Percentiles rank a stretch among this genome's conserved stretches.
phyloP scores from a whole-genome alignment of 2,329 filamentous ascomycete genomes.

The Epichloe baconii region DNA sequence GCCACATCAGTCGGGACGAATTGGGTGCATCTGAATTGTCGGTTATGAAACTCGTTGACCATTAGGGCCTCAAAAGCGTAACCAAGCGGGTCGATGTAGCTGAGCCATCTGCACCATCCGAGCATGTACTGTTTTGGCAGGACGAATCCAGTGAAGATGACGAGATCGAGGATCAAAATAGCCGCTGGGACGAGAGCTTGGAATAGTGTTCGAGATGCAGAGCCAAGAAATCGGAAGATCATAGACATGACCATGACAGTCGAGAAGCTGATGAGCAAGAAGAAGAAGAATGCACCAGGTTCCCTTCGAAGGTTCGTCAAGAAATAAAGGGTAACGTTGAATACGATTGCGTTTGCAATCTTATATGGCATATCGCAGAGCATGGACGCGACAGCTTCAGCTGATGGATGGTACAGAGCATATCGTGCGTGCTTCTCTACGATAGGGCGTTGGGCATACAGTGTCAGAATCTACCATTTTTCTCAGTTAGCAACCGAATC shows the following conservation, averaged over 20 bases:
- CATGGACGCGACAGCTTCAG: conserved; percentile 81
- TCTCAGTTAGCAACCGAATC: neutral
- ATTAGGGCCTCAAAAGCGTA: conserved; percentile 74
- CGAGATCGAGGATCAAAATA: conserved; percentile 49
- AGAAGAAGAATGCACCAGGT: conserved; percentile 72
- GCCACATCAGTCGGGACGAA: conserved; percentile 28
- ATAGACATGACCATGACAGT: conserved; percentile 71
- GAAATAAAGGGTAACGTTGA: conserved; percentile 77
- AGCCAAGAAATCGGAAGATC: conserved; percentile 74
- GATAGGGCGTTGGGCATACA: conserved; percentile 81
- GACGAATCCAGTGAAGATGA: conserved; percentile 61
- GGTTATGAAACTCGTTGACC: conserved; percentile 67
- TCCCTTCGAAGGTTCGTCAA: conserved; percentile 69
- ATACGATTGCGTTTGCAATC: conserved; percentile 56
- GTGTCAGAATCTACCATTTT: conserved; percentile 51
- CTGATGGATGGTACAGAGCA: conserved; percentile 78
- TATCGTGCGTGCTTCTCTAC: conserved; percentile 84
- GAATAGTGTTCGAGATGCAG: conserved; percentile 56
- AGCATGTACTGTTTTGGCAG: conserved; percentile 58
- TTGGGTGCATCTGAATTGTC: conserved; percentile 40
- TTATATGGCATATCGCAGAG: conserved; percentile 73
- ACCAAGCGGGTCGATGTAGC: conserved; percentile 65
- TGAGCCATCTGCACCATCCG: conserved; percentile 72
- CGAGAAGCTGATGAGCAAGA: conserved; percentile 61
- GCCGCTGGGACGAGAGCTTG: conserved; percentile 50